Evolutionary conservation across 257 asterid species (phyloP).

Genomic region (Jacaranda mimosifolia): DNA sequence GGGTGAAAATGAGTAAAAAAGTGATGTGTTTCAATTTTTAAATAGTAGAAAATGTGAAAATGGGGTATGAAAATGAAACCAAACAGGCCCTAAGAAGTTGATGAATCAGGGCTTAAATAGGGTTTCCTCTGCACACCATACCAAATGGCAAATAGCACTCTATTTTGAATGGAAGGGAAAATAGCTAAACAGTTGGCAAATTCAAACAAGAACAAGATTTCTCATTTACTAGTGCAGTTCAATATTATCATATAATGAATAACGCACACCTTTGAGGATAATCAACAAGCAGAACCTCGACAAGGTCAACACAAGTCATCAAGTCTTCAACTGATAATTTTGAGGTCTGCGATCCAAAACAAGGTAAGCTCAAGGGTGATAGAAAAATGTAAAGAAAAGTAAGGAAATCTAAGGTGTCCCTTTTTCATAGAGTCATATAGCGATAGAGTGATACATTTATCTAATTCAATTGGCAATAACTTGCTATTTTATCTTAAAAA

Average conservation of each 20-base stretch:
- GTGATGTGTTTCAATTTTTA: too few relatives aligned
- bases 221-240: conserved; percentile 15
- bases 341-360: conserved; percentile 69
- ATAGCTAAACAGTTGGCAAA: conserved; percentile 1
- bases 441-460: not conserved
- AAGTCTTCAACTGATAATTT: conserved; percentile 84
- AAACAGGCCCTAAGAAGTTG: not conserved
- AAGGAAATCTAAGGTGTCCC: not conserved
- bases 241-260: conserved; percentile 20
- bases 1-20: too few relatives aligned
- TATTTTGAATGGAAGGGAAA: conserved; percentile 16
- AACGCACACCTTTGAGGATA: conserved; percentile 77
- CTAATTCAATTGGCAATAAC: conserved; percentile 18
- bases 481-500: conserved; percentile 21
- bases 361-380: conserved; percentile 26
- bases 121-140: conserved; percentile 9
- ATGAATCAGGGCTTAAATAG: conserved; percentile 15
- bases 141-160: conserved; percentile 5
- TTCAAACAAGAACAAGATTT: conserved; percentile 5
- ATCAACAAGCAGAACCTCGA: conserved; percentile 87
- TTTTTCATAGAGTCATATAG: not conserved
- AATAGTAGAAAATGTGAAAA: too few relatives aligned
- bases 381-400: conserved; percentile 12
- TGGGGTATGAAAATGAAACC: too few relatives aligned
- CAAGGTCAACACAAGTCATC: conserved; percentile 80